Evolutionary conservation across 1,139 yeast species (phyloP), one percentile per base, ranked within the genome.

Genomic region (Yarrowia galli): DNA sequence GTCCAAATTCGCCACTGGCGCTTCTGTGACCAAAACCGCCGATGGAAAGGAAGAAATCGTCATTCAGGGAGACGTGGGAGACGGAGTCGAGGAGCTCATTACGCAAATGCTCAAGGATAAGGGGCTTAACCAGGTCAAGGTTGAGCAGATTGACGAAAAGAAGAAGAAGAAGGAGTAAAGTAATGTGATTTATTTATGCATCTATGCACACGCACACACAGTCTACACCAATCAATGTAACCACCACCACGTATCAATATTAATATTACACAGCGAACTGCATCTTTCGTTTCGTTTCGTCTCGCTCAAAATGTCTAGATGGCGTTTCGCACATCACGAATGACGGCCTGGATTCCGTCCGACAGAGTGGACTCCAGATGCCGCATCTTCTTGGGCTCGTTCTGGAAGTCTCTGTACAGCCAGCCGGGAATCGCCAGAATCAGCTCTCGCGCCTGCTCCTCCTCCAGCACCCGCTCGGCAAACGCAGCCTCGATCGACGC

Each of bases 41-140:
- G 98, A 93, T 73, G 93, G 93, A 79, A 90, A 89, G 76, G 98
- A 93, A 71, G 98, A 93, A 75, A 87, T 93, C 69, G 85, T 92
- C 71, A 89, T 93, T 69, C 98, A 93, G 80, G 99, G 99, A 73
- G 99, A 95, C 78, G 96, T 93, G 61, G 89, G 93, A 71, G 97
- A 92, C 73, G 97, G 90, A 75, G 96, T 95, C 28, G 96, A 89
- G 75, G 89, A 82, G 18, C 91, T 89, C 74, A 85, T 93, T 70
- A 86, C 84, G 68, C 86, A 85, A 67, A 79, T 92, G 72, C 82
- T 93, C 74, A 87, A 87, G 73, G 96, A 92, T 73, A 89, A 91
- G 79, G 97, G 97, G 0, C 80, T 93, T 72, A 83, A 87, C 68
- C 92, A 90, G 72, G 91, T 93, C 71, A 91, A 92, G 79, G 96